Base-by-base conservation (phyloP, 805 yeast genomes). In the Wickerhamomyces pijperi region DNA sequence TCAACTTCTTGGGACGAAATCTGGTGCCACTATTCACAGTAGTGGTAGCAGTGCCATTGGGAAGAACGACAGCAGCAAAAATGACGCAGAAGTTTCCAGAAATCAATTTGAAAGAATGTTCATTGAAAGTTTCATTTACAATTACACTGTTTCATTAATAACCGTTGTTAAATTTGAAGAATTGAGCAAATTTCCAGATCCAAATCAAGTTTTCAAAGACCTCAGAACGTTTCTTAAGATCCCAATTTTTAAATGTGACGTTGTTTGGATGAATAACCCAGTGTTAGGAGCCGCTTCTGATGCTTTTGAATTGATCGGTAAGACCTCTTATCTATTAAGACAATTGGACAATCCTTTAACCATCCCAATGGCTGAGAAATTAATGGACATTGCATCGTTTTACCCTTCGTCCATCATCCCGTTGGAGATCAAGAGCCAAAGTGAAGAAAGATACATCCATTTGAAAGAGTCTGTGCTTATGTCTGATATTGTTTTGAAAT, bases 121-220 rank as follows among this genome's bases (percentile, higher is more conserved):
- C 35, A 40, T 65, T 18, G 75, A 70, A 38, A 66, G 71, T 31
- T 69, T 66, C 42, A 47, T 68, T 3, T 65, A 63, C 50, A 66
- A 63, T 40, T 68, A 63, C 42, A 55, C 68, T 8, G 55, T 63
- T 8, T 54, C 63, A 4, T 55, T 67, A 23, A 56, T 62, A 34
- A 57, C 70, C 15, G 50, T 59, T 3, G 50, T 47, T 17, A 42
- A 50, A 5, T 17, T 17, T 4, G 57, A 59, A 12, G 48, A 51
- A 1, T 14, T 25, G 12, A 11, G n/a, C 5, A 9, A 8, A 8
- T 39, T 68, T 9, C 71, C 73, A 1, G 58, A 65, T 19, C 76
- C 76, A 4, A 67, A 61, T 46, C 52, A 50, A 4, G 53, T 67
- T 19, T 69, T 61, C 42, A 47, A 46, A 32, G 56, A 59, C 3